Evolutionary conservation across 495 filamentous ascomycete species (phyloP).

Genomic region (Penicillium pulvis): DNA sequence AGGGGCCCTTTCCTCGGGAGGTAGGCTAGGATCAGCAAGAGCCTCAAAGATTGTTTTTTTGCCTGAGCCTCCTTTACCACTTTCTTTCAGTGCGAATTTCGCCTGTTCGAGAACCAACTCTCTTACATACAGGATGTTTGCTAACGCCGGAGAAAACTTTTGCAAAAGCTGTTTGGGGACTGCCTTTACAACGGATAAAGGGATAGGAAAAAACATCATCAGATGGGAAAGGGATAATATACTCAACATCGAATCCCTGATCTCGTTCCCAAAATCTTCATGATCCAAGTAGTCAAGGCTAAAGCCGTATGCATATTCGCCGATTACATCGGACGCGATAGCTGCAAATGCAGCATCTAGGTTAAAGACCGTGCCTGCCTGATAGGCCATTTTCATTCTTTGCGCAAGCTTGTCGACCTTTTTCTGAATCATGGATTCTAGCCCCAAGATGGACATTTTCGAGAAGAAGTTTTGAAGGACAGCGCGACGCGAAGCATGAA

Average conservation of each 20-base stretch:
- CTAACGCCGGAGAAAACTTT: neutral
- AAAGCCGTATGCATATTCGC: neutral
- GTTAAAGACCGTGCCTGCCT: neutral
- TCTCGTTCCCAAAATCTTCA: neutral
- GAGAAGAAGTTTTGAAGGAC: neutral
- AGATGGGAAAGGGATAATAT: neutral
- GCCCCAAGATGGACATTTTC: neutral
- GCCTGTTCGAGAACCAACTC: neutral
- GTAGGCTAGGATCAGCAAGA: neutral
- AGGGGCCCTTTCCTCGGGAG: neutral
- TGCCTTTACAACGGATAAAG: neutral
- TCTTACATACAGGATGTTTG: neutral
- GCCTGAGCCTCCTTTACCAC: neutral
- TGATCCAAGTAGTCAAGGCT: neutral
- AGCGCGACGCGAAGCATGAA: neutral
- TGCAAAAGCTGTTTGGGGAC: neutral
- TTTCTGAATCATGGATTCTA: neutral
- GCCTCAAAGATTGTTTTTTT: neutral
- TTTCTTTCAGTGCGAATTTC: neutral
- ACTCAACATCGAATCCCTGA: neutral
- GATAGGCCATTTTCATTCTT: neutral
- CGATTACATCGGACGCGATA: neutral
- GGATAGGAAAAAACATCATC: neutral
- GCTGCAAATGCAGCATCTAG: neutral
- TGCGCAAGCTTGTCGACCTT: neutral